Evolutionary conservation across 352 stramenopile species (phyloP), one percentile per base, ranked within the genome.

Genomic region (Phytopythium ostracodes): DNA sequence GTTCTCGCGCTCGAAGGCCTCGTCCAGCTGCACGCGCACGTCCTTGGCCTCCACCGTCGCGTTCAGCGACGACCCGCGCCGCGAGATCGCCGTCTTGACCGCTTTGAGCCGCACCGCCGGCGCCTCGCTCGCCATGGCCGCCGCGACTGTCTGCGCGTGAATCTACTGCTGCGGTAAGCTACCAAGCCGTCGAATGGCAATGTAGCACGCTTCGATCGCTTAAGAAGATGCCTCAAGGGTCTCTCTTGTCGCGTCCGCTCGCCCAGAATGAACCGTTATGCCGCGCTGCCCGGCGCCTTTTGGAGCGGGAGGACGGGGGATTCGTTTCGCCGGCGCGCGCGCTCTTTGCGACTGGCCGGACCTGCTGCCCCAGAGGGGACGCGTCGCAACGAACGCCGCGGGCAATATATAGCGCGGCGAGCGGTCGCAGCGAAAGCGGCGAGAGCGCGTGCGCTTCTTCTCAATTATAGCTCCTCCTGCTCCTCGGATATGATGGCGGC

Each of bases 31-130:
- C 62, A 89, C 18, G 7, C 80, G 77, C 56, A 89, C 75, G 56
- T 88, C 77, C 52, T 86, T 82, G 25, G 80, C 78, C 53, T 87
- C 77, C 4, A 87, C 59, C 17, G 75, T 71, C 47, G 79, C 81
- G 47, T 92, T 92, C 11, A 89, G 76, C 43, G 78, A 80, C 60
- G 80, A 89, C 27, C 80, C 77, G 49, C 80, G 80, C 27, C 78
- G 71, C 47, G 80, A 89, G 57, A 89, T 62, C 9, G 77, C 78
- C 58, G 71, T 87, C 67, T 89, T 88, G 63, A 89, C 68, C 55
- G 68, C 76, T 56, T 83, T 79, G 24, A 89, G 70, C 43, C 79
- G 72, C 44, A 65, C 68, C 17, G 61, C 52, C 44, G 66, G 25
- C 24, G 43, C 58, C n/a, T 68, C 59, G 36, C 44, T 50, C 35